A percentile compares a stretch with the other conserved stretches of the same genome.
Evolutionary conservation across 2,329 filamentous ascomycete species (phyloP).

Genomic region (Arthrobotrys pseudoclavata): DNA sequence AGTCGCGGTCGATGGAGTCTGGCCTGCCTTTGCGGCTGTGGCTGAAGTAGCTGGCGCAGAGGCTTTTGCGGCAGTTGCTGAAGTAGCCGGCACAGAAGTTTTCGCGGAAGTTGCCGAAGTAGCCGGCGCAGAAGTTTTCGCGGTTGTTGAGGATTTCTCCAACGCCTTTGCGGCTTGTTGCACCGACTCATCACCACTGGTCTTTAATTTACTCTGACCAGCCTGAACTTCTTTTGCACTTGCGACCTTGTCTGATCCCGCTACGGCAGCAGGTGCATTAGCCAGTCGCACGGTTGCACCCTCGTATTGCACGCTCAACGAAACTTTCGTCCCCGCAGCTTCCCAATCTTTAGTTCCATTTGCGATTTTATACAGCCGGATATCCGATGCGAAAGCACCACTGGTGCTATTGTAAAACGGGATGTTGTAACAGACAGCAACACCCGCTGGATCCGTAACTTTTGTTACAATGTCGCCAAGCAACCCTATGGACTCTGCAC

Average conservation of each 20-base stretch:
- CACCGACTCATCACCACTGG: not conserved
- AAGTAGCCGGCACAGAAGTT: not conserved
- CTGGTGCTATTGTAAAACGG: conserved; percentile 76
- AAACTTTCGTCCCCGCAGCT: conserved; percentile 66
- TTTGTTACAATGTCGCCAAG: conserved; percentile 68
- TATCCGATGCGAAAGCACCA: conserved; percentile 81
- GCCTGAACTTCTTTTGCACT: conserved; percentile 1
- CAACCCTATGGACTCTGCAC: conserved; percentile 24
- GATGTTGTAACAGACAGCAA: conserved; percentile 86
- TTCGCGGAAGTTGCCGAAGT: not conserved
- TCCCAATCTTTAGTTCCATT: conserved; percentile 70
- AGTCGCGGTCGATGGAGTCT: conserved; percentile 46
- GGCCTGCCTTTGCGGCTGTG: conserved; percentile 31
- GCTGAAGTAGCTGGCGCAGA: conserved; percentile 4
- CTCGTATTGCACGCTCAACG: conserved; percentile 67
- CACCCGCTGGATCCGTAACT: conserved; percentile 79
- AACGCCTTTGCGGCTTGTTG: conserved; percentile 9
- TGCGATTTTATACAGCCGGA: conserved; percentile 80
- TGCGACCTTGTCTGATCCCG: conserved; percentile 32
- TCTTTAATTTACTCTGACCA: not conserved
- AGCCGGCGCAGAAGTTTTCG: not conserved
- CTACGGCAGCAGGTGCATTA: conserved; percentile 63
- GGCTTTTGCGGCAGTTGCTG: not conserved
- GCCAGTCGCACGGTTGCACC: conserved; percentile 67
- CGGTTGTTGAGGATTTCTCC: not conserved